Evolutionary conservation across 2,329 filamentous ascomycete genomes (phyloP), one percentile per base, ranked within the genome.

Genomic region (Aureobasidium sp.): DNA sequence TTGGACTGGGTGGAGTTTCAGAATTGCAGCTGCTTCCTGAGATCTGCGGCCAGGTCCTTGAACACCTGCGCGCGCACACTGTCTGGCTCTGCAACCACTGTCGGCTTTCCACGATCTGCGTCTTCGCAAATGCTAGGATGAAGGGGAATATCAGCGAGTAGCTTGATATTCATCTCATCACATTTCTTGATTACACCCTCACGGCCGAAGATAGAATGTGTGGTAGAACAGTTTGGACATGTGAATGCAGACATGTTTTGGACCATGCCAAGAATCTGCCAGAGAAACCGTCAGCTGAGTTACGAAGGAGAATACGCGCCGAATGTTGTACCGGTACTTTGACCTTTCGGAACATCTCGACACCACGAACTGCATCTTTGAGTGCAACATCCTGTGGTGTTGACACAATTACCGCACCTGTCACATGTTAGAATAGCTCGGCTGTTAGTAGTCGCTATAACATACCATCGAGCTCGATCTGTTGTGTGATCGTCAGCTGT

Each of bases 401-500:
- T 0, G 94, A 96, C 2, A 99, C 90, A 42, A 99, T 93, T 20
- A 98, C 84, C 0, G 93, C 91, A 23, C 92, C 90, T 92, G 61
- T 7, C 33, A 53, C n/a, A 31, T 55, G 47, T 64, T 25, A 62
- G 36, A n/a, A 53, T 10, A 15, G n/a, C 13, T 9, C 4, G 3
- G 4, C 25, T 13, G 9, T 33, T 20, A 16, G n/a, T 53, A 6
- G 36, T 31, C 15, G 51, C 18, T 40, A 18, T 18, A 45, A 67
- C 82, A 76, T 81, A 85, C 94, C 95, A 71, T 97, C 93, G 3
- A 99, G 83, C n/a, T 93, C 84, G 15, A 99, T 86, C 80, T 98
- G 95, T 78, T 99, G 96, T 20, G 94, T 95, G 68, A 99, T 96
- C n/a, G 94, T 98, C 70, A 99, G 85, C 76, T 99, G 96, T 0